Base-by-base conservation (phyloP, 441 rosid genomes). In the Kokia cookei region DNA sequence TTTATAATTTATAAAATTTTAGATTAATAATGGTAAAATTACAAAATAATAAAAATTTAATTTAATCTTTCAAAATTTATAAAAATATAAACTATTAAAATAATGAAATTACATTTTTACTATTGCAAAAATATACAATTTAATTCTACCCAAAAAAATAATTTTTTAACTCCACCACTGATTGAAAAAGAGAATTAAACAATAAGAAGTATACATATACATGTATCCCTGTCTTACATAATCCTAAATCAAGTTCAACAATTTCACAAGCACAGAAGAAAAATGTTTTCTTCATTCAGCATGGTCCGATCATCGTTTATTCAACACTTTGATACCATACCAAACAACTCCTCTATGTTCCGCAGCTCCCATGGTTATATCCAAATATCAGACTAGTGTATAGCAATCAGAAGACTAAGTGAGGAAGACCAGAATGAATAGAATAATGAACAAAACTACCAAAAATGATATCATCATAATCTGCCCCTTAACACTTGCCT, bases 401-500 rank as follows among this genome's bases (percentile, higher is more conserved):
- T 29, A 37, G 61, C 69, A 65, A 24, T 11, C 59, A 54, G 59
- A 54, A 19, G 64, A 37, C 80, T 81, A 94, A 77, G 97, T 89
- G 66, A 96, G 65, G 88, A 96, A 94, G 74, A 96, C 99, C 22
- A 92, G 84, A 84, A 92, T 89, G 77, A 96, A 96, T 40, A 96
- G 82, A 75, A 94, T 86, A 76, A 96, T 89, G 87, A 96, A 96
- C 85, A 96, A 77, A 84, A 78, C 84, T 58, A 96, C 69, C 79
- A 94, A 82, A 84, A 90, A 91, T 71, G 91, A 67, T 76, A 91
- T 96, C 99, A 96, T 94, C 98, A 94, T 92, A 68, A 88, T 71
- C 79, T 96, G 98, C 27, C 97, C 98, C 84, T 94, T 96, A 5
- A 91, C 91, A 61, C 98, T 76, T 29, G 98, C 96, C 80, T 96